Percentiles rank a stretch among this genome's conserved stretches.
These are phyloP conservation scores for Hypoxylon crocopeplum DNA, from an alignment of 495 filamentous ascomycete species.

Conservation along the genomic window DNA sequence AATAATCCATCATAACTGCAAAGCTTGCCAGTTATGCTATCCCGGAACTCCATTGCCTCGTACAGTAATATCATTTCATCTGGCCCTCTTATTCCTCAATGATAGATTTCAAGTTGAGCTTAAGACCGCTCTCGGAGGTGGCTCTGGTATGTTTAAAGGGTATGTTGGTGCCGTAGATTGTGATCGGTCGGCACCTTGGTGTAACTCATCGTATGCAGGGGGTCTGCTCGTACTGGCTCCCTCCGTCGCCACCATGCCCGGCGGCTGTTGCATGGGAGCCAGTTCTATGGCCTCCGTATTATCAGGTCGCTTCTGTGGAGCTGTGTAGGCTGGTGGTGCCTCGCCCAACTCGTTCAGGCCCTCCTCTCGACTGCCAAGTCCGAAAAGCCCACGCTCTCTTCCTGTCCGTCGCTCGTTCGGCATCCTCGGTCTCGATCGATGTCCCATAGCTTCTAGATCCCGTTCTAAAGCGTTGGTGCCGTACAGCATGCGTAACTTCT, in stretches of 20 bases:
- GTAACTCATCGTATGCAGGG: slow-evolving; percentile 33
- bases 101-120: slow-evolving; percentile 12
- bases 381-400: slow-evolving; percentile 17
- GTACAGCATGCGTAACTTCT: slow-evolving; percentile 30
- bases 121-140: slow-evolving; percentile 33
- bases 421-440: slow-evolving; percentile 9
- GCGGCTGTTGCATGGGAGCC: slow-evolving; percentile 30
- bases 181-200: background rate
- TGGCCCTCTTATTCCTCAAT: background rate
- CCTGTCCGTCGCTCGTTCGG: slow-evolving; percentile 23
- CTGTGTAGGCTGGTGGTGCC: slow-evolving; percentile 62
- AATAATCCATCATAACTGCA: slow-evolving; percentile 1
- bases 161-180: slow-evolving; percentile 8
- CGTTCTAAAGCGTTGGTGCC: slow-evolving; percentile 31
- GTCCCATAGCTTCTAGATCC: slow-evolving; percentile 32
- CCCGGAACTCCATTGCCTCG: slow-evolving; percentile 22
- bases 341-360: slow-evolving; percentile 65
- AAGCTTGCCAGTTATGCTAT: slow-evolving; percentile 2
- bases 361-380: slow-evolving; percentile 45
- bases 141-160: slow-evolving; percentile 24
- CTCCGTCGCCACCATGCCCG: slow-evolving; percentile 14
- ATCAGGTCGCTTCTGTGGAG: slow-evolving; percentile 36
- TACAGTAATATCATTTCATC: background rate
- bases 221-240: slow-evolving; percentile 25
- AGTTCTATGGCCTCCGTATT: slow-evolving; percentile 35